These are phyloP conservation scores for Pittosporum tobira DNA, from an alignment of 129 eudicot species.

Conservation along the genomic window DNA sequence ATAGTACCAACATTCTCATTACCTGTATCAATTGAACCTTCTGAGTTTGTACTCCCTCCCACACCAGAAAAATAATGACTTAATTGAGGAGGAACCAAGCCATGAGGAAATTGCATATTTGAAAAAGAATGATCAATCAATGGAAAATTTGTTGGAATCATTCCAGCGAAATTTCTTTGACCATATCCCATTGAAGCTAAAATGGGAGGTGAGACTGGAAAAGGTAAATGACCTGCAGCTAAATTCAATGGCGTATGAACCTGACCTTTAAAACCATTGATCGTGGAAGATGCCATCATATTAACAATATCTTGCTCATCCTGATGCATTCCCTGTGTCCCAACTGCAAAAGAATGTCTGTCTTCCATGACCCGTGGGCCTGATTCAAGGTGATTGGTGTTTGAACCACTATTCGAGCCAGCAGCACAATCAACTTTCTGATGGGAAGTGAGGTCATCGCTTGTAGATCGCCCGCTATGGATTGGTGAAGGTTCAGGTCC, in stretches of 20 bases:
- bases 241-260: conserved; percentile 51
- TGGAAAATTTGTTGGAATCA: conserved; percentile 62
- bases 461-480: conserved; percentile 28
- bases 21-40: conserved; percentile 30
- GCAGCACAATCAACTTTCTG: conserved; percentile 15
- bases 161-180: conserved; percentile 51
- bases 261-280: conserved; percentile 58
- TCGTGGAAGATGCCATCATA: conserved; percentile 74
- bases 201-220: conserved; percentile 50
- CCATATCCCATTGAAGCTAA: conserved; percentile 65
- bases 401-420: conserved; percentile 26
- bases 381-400: conserved; percentile 31
- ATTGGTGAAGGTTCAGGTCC: conserved; percentile 31
- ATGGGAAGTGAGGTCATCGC: conserved; percentile 19
- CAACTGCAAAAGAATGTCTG: conserved; percentile 30
- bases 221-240: conserved; percentile 53
- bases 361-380: conserved; percentile 33
- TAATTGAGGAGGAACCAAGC: conserved; percentile 53
- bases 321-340: conserved; percentile 53
- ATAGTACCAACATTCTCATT: neutral
- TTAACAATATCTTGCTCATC: conserved; percentile 82
- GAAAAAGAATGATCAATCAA: conserved; percentile 48
- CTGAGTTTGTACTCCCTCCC: conserved; percentile 32
- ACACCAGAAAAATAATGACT: conserved; percentile 50
- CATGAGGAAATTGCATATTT: conserved; percentile 62